A percentile compares a stretch with the other conserved stretches of the same genome.
Conservation (phyloP, 768 basidiomycete genomes). For the Amylocystis lapponica region DNA sequence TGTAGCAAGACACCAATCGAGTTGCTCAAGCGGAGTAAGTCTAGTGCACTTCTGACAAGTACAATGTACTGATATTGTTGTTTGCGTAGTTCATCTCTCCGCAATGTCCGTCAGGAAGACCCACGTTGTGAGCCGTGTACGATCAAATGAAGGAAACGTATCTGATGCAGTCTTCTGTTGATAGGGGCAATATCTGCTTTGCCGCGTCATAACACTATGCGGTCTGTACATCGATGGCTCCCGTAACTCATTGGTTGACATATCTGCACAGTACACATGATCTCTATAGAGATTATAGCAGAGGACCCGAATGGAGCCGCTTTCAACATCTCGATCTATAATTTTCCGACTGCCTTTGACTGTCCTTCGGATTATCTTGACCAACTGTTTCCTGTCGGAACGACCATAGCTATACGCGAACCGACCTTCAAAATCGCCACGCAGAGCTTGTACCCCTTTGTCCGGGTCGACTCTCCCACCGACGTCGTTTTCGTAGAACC, state of each 20-base stretch:
- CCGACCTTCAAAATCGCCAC: constrained; percentile 19
- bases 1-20: constrained; percentile 6
- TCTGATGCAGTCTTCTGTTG: no score
- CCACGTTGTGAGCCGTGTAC: constrained; percentile 4
- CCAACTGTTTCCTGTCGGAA: constrained; percentile 22
- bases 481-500: constrained; percentile 19
- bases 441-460: constrained; percentile 1
- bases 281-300: constrained; percentile 9
- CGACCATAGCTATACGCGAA: constrained; percentile 26
- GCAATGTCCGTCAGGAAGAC: constrained; percentile 8
- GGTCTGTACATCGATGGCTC: neutral
- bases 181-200: constrained; percentile 11
- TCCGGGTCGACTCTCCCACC: constrained; percentile 27
- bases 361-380: no score
- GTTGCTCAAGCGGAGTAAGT: constrained; percentile 5
- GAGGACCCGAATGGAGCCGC: constrained; percentile 23
- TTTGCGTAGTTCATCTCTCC: constrained; percentile 3
- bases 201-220: constrained; percentile 9
- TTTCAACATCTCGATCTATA: constrained; percentile 19
- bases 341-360: constrained; percentile 18
- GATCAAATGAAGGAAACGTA: neutral
- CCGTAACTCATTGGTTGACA: no score
- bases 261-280: constrained; percentile 2
- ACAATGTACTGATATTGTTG: neutral
- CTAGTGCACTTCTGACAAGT: no score